Percentiles rank a stretch among this genome's conserved stretches.
These are phyloP conservation scores for Blastobotrys chiropterorum DNA, from an alignment of 805 yeast species.

Conservation along the genomic window DNA sequence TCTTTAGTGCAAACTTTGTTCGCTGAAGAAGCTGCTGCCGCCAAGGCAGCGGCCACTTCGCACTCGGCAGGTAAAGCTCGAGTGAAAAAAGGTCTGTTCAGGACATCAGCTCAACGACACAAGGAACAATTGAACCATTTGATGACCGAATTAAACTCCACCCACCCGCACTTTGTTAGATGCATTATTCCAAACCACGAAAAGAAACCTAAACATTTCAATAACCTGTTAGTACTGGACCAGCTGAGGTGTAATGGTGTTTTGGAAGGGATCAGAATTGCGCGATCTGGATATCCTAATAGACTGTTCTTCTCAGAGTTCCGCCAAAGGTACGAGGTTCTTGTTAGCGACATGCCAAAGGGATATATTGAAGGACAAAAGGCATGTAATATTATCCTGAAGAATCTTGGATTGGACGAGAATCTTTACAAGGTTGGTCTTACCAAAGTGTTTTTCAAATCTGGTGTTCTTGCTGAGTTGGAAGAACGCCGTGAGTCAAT, in stretches of 20 bases:
- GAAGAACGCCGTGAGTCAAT: constrained; percentile 71
- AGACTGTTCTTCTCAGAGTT: constrained; percentile 80
- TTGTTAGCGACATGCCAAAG: constrained; percentile 44
- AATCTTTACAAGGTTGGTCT: constrained; percentile 61
- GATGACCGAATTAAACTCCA: constrained; percentile 64
- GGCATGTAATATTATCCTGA: constrained; percentile 61
- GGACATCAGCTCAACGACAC: constrained; percentile 85
- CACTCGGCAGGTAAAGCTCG: constrained; percentile 20
- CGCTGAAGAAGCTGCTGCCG: constrained; percentile 29
- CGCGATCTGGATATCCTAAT: constrained; percentile 95
- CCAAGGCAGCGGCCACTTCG: constrained; percentile 20
- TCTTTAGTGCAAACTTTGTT: constrained; percentile 53
- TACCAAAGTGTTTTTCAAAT: constrained; percentile 67
- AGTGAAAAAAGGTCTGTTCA: constrained; percentile 39
- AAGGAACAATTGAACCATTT: constrained; percentile 72
- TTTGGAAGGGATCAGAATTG: constrained; percentile 93
- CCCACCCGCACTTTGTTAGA: constrained; percentile 95
- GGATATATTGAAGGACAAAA: constrained; percentile 48
- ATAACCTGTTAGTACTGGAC: constrained; percentile 69
- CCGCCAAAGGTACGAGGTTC: constrained; percentile 64
- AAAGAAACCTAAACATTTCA: constrained; percentile 65
- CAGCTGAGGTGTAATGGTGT: constrained; percentile 97
- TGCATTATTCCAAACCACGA: constrained; percentile 86
- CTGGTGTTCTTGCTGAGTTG: constrained; percentile 69
- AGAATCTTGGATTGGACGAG: constrained; percentile 53